Base-by-base conservation (phyloP, 306 rosid genomes). In the Ammopiptanthus mongolicus region DNA sequence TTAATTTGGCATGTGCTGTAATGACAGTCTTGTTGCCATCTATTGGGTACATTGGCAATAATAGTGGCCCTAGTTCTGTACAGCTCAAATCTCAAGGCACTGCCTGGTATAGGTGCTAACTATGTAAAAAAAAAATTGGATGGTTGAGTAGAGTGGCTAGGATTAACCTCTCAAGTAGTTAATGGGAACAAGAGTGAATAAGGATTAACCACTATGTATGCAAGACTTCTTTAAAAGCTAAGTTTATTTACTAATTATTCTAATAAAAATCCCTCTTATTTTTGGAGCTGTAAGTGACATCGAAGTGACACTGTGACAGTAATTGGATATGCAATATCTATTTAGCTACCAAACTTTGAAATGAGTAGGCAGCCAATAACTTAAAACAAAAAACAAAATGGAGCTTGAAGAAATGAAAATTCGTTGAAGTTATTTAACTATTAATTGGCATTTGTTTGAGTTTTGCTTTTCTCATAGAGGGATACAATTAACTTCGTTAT, bases 1-100 rank as follows among this genome's bases (percentile, higher is more conserved):
- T 56, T 77, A 28, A 29, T 76, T 65, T 42, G 25, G 53, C 52
- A 44, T 57, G 33, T 77, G 60, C 61, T 6, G 75, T 64, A 22
- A 65, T 17, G 23, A 15, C 53, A 14, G 17, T 44, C 50, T 44
- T 44, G 50, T 13, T 44, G 50, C 50, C 17, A 13, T 44, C n/a
- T 11, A 14, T 44, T 12, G 15, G 15, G n/a, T 13, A 44, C 50
- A 44, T 3, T 44, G 6, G 50, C 50, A 12, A 11, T 39, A 34
- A 36, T 8, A 36, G 3, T 3, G 14, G 50, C 17, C 6, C 17
- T 4, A 44, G 17, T 44, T 13, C 50, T 44, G 17, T 44, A 44
- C 15, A 44, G 5, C 50, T 44, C 17, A 44, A 41, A 41, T 8
- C 3, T 9, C 50, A 44, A 44, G 47, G 4, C 11, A 41, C 4